A percentile compares a stretch with the other conserved stretches of the same genome.
These are phyloP conservation scores for Halenospora varia DNA, from an alignment of 495 filamentous ascomycete species.

Conservation along the genomic window DNA sequence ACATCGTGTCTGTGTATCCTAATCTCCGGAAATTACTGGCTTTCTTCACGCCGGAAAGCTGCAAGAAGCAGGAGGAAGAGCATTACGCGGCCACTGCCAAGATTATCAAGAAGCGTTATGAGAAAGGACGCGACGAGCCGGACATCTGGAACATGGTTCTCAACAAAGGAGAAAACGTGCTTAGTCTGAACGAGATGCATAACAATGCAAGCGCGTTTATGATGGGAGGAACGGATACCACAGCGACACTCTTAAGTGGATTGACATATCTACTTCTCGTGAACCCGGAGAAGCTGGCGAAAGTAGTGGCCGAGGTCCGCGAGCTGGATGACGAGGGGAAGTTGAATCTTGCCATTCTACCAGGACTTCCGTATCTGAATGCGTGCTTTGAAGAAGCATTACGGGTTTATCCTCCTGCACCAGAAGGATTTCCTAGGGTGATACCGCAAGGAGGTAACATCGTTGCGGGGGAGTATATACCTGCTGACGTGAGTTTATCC, in stretches of 20 bases:
- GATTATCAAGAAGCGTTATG: too few species aligned
- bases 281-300: constrained; percentile 37
- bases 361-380: constrained; percentile 45
- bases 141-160: too few species aligned
- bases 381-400: constrained; percentile 65
- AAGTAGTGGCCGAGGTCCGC: constrained; percentile 49
- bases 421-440: constrained; percentile 49
- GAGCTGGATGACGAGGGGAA: constrained; percentile 42
- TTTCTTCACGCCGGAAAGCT: too few species aligned
- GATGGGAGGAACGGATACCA: constrained; percentile 62
- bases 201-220: too few species aligned
- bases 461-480: not conserved
- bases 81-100: too few species aligned
- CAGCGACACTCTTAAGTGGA: constrained; percentile 50
- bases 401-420: constrained; percentile 61
- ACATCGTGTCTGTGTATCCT: too few species aligned
- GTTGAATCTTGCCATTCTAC: constrained; percentile 48
- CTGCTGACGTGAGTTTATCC: not conserved
- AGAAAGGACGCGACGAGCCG: too few species aligned
- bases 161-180: too few species aligned
- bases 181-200: too few species aligned
- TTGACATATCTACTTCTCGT: constrained; percentile 48
- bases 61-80: too few species aligned
- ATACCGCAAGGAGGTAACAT: not conserved
- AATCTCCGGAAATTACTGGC: too few species aligned